Evolutionary conservation across 2,329 filamentous ascomycete species (phyloP).

Genomic region (Leptodontidium sp.): DNA sequence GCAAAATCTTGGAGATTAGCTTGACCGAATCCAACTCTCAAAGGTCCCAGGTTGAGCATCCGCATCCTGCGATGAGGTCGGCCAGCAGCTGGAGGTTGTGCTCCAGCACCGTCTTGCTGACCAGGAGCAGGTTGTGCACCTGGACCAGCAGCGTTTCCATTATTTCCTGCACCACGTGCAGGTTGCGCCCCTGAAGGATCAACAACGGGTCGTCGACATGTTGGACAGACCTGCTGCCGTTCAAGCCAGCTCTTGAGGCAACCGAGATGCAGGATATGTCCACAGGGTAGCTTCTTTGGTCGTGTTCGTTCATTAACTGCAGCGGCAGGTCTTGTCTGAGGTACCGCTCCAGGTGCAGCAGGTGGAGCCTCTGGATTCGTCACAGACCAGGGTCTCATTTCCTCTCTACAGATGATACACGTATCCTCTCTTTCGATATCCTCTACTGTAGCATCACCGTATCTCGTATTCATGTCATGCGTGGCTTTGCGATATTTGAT

Average conservation of each 20-base stretch:
- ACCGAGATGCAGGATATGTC: conserved; percentile 92
- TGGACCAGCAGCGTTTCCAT: conserved; percentile 40
- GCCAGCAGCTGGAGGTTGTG: conserved; percentile 46
- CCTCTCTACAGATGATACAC: conserved; percentile 96
- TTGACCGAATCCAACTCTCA: conserved; percentile 76
- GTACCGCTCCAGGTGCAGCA: conserved; percentile 45
- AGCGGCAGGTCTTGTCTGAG: conserved; percentile 47
- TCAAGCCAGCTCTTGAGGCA: conserved; percentile 98
- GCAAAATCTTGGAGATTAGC: conserved; percentile 72
- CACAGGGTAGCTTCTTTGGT: conserved; percentile 95
- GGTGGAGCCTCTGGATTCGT: conserved; percentile 56
- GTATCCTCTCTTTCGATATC: conserved; percentile 88
- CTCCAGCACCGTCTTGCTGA: conserved; percentile 50
- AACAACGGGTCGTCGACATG: conserved; percentile 85
- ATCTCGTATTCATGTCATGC: conserved; percentile 88
- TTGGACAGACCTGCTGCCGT: conserved; percentile 95
- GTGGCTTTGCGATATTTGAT: conserved; percentile 91
- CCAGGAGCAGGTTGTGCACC: conserved; percentile 46
- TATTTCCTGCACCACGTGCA: conserved; percentile 40
- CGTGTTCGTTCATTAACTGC: conserved; percentile 81
- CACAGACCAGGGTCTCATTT: conserved; percentile 81
- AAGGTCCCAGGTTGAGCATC: conserved; percentile 76
- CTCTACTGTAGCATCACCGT: conserved; percentile 88
- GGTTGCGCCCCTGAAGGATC: conserved; percentile 50
- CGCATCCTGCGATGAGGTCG: conserved; percentile 56